These are phyloP conservation scores for Yamadazyma philogaea DNA, from an alignment of 805 yeast species.

Conservation along the genomic window DNA sequence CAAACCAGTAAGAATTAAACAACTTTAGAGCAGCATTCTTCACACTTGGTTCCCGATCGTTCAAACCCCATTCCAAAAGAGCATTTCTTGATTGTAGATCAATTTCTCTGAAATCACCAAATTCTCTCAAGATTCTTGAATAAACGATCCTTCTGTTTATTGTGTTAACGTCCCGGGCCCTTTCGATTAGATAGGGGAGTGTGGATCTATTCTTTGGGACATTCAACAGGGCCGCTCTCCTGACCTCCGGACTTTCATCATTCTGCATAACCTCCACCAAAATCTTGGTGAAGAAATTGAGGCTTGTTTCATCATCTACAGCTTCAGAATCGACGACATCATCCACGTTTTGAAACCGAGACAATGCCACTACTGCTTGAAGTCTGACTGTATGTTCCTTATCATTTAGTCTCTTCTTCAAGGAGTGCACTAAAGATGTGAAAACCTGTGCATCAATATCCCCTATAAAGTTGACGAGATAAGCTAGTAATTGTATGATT, in stretches of 20 bases:
- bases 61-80: slow-evolving; percentile 78
- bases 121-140: slow-evolving; percentile 60
- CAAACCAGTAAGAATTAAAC: slow-evolving; percentile 72
- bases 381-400: slow-evolving; percentile 75
- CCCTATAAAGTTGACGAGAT: slow-evolving; percentile 65
- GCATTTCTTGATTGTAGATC: slow-evolving; percentile 58
- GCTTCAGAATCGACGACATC: slow-evolving; percentile 34
- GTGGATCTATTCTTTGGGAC: slow-evolving; percentile 55
- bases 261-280: slow-evolving; percentile 32
- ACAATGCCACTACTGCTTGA: slow-evolving; percentile 78
- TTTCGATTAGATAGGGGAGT: slow-evolving; percentile 59
- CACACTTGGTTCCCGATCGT: slow-evolving; percentile 78
- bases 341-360: slow-evolving; percentile 63
- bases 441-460: slow-evolving; percentile 74
- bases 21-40: slow-evolving; percentile 66
- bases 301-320: slow-evolving; percentile 24
- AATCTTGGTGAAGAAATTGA: slow-evolving; percentile 18
- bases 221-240: slow-evolving; percentile 79
- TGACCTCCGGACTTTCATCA: slow-evolving; percentile 84
- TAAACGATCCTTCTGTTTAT: slow-evolving; percentile 71
- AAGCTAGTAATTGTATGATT: slow-evolving; percentile 71
- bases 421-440: slow-evolving; percentile 55
- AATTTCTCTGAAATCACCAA: slow-evolving; percentile 58
- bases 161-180: slow-evolving; percentile 78
- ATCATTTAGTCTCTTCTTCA: slow-evolving; percentile 64